phyloP scores from a whole-genome alignment of 2,329 filamentous ascomycete species.

The Cyanodermella asteris region DNA sequence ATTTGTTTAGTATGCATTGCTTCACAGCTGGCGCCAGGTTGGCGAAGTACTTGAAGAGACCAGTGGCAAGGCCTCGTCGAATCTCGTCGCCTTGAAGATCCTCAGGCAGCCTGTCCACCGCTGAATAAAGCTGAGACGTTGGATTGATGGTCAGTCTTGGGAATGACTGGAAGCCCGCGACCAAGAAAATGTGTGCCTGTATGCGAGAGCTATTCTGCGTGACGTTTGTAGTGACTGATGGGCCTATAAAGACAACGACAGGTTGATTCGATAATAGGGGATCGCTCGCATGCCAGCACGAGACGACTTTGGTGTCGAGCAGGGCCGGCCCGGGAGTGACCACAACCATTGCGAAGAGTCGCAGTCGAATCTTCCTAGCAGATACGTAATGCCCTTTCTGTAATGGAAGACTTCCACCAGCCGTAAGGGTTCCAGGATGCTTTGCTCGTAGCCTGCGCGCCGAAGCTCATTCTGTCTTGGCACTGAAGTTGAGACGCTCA shows the following conservation, averaged over 20 bases:
- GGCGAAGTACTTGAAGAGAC: slow-evolving; percentile 79
- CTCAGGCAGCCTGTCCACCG: slow-evolving; percentile 71
- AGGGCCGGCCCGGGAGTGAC: no score
- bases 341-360: no score
- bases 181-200: slow-evolving; percentile 77
- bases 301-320: no score
- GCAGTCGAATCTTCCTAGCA: no score
- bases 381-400: no score
- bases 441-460: no score
- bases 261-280: slow-evolving; percentile 60
- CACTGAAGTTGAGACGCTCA: no score
- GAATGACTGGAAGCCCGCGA: slow-evolving; percentile 75
- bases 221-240: slow-evolving; percentile 72
- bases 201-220: slow-evolving; percentile 79
- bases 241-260: slow-evolving; percentile 76
- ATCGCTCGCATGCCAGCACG: slow-evolving; percentile 77
- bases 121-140: slow-evolving; percentile 73
- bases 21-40: slow-evolving; percentile 65
- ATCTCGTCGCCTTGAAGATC: slow-evolving; percentile 92
- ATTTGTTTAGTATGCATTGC: no score
- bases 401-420: no score
- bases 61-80: slow-evolving; percentile 76
- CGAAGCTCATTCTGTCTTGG: no score
- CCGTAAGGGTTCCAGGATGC: no score
- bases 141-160: slow-evolving; percentile 82